Evolutionary conservation across 306 rosid genomes (phyloP), one percentile per base, ranked within the genome.

Genomic region (Sophora flavescens): DNA sequence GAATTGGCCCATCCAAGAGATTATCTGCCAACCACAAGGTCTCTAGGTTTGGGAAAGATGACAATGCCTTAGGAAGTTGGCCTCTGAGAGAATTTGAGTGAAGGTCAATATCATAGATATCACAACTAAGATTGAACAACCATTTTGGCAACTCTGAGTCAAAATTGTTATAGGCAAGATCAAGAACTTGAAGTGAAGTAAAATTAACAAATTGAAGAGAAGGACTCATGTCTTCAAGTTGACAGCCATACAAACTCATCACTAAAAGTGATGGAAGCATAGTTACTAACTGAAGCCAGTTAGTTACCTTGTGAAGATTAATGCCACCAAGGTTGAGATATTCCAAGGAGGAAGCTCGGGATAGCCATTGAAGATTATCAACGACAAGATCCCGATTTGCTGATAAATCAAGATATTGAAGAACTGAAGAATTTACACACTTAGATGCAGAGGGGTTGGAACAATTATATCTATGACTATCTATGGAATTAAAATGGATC

Each of bases 181-280:
- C 63, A 22, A 83, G 78, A 38, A 70, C 78, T 30, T 12, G 6
- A 44, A 81, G 78, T 47, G 85, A 54, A 9, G 81, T 45, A 30
- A 81, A 70, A 70, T 82, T 76, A 45, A 67, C 51, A 16, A 0
- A 65, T 6, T 48, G 50, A 63, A 82, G 70, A 38, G 70, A 22
- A 2, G 7, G 79, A 47, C 67, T 71, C 6, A 82, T 15, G 12
- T 56, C 41, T 28, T 51, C 41, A 26, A 82, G 79, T 2, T 10
- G 1, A 71, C 82, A 82, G 45, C 0, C 0, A 2, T 5, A 3
- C 42, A 82, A 47, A 6, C 7, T 48, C 13, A 82, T 3, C 28
- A 45, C 70, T 3, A 51, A 47, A 57, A 76, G 81, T n/a, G 74
- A 53, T 52, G 77, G 80, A 32, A 80, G 61, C 51, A 15, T 64